Base-by-base conservation (phyloP, 148 eudicot genomes). In the Rhododendron kiyosumense region DNA sequence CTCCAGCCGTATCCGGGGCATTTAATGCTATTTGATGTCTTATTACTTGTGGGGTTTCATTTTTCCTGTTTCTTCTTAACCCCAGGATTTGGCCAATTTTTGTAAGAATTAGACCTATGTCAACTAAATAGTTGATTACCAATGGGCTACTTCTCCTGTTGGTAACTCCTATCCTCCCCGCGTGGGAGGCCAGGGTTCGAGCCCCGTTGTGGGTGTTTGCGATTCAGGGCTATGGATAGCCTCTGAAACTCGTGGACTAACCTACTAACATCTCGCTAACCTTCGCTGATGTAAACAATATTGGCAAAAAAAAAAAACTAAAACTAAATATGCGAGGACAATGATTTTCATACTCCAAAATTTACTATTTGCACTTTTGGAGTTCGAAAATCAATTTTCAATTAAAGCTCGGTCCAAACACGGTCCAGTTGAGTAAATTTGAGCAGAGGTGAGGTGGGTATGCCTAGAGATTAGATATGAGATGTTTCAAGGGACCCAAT, bases 21-120 rank as follows among this genome's bases (percentile, higher is more conserved):
- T 41, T 59, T 75, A 30, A 17, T 79, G 36, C 34, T 73, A 36
- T 86, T 82, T 52, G 74, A 71, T 49, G 51, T 57, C 84, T 36
- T 80, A 51, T 57, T 81, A 81, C 63, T 32, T 28, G 78, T 7
- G 74, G 71, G 81, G 75, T 12, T 69, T 28, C 17, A 28, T 28
- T n/a, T 61, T 61, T 1, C 17, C 18, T 61, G 10, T 67, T 28
- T 28, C 36, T 12, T 67, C 28, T 12, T n/a, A 32, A 20, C 54
- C 24, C 41, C 80, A 28, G 84, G 43, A 9, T 36, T 81, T 18
- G 51, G 17, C 17, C 45, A 76, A 34, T 34, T 76, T 71, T 63
- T n/a, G 26, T 8, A 10, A 54, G 28, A 69, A 36, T 73, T 84
- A 73, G 38, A 32, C 49, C 15, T 41, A 38, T 6, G 0, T 7